These are phyloP conservation scores for Suhomyces panamericanus DNA, from an alignment of 1,139 yeast species.

Conservation along the genomic window DNA sequence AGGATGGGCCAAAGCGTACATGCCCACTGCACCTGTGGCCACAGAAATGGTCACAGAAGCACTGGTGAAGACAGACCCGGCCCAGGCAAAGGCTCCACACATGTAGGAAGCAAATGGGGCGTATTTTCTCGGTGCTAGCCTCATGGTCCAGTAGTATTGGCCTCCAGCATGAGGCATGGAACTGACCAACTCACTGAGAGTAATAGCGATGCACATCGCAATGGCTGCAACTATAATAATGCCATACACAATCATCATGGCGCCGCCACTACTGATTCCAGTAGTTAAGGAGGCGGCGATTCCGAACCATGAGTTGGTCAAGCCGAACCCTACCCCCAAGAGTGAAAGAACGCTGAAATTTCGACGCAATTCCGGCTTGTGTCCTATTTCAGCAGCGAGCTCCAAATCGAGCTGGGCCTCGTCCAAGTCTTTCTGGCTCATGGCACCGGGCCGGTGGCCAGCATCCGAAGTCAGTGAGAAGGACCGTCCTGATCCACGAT, in stretches of 20 bases:
- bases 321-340: constrained; percentile 50
- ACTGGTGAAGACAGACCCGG: constrained; percentile 56
- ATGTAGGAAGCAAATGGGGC: constrained; percentile 51
- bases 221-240: constrained; percentile 33
- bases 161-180: constrained; percentile 62
- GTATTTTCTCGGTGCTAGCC: constrained; percentile 50
- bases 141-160: constrained; percentile 60
- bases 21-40: constrained; percentile 50
- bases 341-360: constrained; percentile 56
- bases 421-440: constrained; percentile 7
- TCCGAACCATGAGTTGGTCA: constrained; percentile 58
- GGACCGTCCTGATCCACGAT: constrained; percentile 4
- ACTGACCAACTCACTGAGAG: constrained; percentile 50
- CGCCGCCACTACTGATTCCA: constrained; percentile 52
- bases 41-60: constrained; percentile 55
- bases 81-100: constrained; percentile 60
- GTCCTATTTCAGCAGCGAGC: constrained; percentile 37
- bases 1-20: constrained; percentile 49
- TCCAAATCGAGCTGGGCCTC: constrained; percentile 37
- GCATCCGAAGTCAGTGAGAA: neutral
- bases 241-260: constrained; percentile 49
- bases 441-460: constrained; percentile 1
- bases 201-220: constrained; percentile 41
- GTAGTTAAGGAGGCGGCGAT: constrained; percentile 51
- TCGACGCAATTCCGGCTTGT: constrained; percentile 45